Percentiles rank a stretch among this genome's conserved stretches.
These are phyloP conservation scores for Rhodotorula babjevae DNA, from an alignment of 768 basidiomycete genomes.

Conservation along the genomic window DNA sequence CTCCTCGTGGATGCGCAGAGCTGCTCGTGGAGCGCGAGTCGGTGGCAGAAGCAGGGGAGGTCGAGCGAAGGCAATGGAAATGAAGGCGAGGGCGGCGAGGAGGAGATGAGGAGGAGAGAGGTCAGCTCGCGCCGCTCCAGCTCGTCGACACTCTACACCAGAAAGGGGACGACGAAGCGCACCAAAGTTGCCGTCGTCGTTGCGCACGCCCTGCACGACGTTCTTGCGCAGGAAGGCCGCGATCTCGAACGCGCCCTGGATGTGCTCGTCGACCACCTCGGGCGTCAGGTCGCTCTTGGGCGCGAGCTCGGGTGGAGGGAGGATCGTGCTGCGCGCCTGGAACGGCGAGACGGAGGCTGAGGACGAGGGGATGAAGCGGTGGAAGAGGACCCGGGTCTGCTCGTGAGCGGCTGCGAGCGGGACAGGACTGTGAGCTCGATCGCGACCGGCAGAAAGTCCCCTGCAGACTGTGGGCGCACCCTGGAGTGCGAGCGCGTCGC, in stretches of 20 bases:
- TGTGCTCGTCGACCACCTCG: slow-evolving; percentile 51
- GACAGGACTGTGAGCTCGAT: neutral
- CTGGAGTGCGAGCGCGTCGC: slow-evolving; percentile 26
- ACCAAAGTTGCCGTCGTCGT: slow-evolving; percentile 46
- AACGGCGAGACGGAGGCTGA: slow-evolving; percentile 19
- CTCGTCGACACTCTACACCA: neutral
- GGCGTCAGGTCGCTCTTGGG: slow-evolving; percentile 14
- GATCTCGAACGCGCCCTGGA: slow-evolving; percentile 63
- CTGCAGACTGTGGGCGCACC: neutral
- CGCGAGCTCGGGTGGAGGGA: neutral
- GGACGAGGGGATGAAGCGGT: slow-evolving; percentile 36
- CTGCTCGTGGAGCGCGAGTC: slow-evolving; percentile 2
- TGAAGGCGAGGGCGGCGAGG: no score
- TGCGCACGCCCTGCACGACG: slow-evolving; percentile 70
- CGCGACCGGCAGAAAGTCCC: no score
- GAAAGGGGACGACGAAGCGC: neutral
- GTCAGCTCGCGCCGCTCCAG: neutral
- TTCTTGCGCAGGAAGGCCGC: slow-evolving; percentile 71
- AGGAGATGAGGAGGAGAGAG: neutral
- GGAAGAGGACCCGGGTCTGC: slow-evolving; percentile 37
- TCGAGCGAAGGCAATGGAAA: neutral
- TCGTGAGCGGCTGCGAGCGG: slow-evolving; percentile 22
- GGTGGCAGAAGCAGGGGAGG: no score
- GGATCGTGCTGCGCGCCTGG: neutral
- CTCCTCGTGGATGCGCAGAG: slow-evolving; percentile 54